Percentiles rank a stretch among this genome's conserved stretches.
These are phyloP conservation scores for Pichia sp. DNA, from an alignment of 1,139 yeast species.

Conservation along the genomic window DNA sequence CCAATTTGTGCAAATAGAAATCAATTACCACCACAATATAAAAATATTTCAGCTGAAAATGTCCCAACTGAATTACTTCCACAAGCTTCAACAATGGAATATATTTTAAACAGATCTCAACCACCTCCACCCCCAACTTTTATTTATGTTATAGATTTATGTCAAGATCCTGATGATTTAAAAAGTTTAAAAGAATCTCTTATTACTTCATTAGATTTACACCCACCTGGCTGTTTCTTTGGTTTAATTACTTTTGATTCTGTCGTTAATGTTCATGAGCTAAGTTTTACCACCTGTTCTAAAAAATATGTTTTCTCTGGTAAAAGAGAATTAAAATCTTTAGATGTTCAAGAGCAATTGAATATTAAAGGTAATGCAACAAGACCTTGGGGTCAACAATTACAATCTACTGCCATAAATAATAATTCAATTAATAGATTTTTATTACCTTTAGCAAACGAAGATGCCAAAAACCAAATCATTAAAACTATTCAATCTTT, in stretches of 20 bases:
- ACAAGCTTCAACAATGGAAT: constrained; percentile 81
- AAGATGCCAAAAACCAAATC: constrained; percentile 80
- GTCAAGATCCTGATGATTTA: constrained; percentile 92
- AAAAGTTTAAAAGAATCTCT: constrained; percentile 84
- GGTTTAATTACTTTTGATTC: constrained; percentile 94
- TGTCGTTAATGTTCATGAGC: constrained; percentile 89
- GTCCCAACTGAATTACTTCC: constrained; percentile 84
- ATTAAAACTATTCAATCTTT: constrained; percentile 76
- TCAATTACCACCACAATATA: constrained; percentile 85
- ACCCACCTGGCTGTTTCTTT: constrained; percentile 90
- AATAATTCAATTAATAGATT: constrained; percentile 56
- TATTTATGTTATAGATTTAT: constrained; percentile 82
- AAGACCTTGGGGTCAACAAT: constrained; percentile 31
- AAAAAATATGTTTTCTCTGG: constrained; percentile 91
- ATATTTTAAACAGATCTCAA: constrained; percentile 61
- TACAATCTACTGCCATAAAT: constrained; percentile 19
- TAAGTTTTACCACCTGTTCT: constrained; percentile 70
- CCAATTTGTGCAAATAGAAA: constrained; percentile 80
- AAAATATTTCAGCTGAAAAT: constrained; percentile 74
- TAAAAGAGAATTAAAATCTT: constrained; percentile 54
- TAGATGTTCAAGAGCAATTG: constrained; percentile 31
- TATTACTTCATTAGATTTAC: constrained; percentile 69
- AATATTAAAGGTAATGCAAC: constrained; percentile 30
- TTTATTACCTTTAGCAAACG: constrained; percentile 78
- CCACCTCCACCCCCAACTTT: constrained; percentile 86